Base-by-base conservation (phyloP, 2,329 filamentous ascomycete genomes). In the Fusarium caatingaense region DNA sequence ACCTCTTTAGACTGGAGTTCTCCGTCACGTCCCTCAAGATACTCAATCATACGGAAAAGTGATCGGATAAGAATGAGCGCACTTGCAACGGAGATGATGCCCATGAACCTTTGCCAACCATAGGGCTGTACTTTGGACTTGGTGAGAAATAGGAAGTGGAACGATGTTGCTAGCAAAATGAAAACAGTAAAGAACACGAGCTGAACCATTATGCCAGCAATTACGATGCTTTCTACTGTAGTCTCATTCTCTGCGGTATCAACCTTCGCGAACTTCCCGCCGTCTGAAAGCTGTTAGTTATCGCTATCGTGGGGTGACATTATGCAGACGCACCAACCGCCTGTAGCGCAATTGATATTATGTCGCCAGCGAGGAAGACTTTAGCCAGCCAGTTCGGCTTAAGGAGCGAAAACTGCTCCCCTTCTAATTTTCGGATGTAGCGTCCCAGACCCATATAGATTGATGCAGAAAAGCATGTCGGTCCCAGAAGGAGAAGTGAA, bases 401-500 rank as follows among this genome's bases (percentile, higher is more conserved):
- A 3, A 56, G 37, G 3, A 60, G 10, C 2, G 50, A 32, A 25
- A 23, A 56, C 16, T 25, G n/a, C 6, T 56, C 56, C 2, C 56
- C 56, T 7, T 41, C 30, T 18, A 60, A 16, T 13, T 30, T 8
- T 40, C 16, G 12, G 16, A 60, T 60, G 9, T 30, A 46, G 8
- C 56, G 56, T 8, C 56, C 56, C 7, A 60, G 32, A 10, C 37
- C 11, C 50, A 60, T 60, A n/a, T 60, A 60, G 12, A 60, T 60
- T 3, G 56, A 34, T 15, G 50, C 32, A n/a, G 56, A 21, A 23
- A 27, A 56, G 50, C 56, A 60, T 8, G 56, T 56, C 8, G 56
- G 56, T 15, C 56, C 56, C 12, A 60, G 25, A 32, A 60, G 56
- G 3, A 60, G 32, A 21, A 60, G 32, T 13, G 23, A 6, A 21